Base-by-base conservation (phyloP, 164 flowering plant species). In the Berberis vulgaris region DNA sequence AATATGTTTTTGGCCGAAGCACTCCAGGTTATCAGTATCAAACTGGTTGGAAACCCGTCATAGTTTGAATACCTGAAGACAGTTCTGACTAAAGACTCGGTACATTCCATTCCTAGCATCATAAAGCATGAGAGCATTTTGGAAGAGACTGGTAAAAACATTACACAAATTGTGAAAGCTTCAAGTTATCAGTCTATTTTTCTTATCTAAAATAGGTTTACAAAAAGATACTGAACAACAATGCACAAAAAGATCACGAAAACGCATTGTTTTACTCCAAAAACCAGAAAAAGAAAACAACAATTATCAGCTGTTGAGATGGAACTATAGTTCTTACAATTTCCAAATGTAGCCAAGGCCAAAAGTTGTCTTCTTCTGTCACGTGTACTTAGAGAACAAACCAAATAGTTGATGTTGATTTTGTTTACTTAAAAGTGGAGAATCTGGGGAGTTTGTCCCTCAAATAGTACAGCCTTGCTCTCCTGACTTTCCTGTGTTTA, bases 371-470 rank as follows among this genome's bases (percentile, higher is more conserved):
- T 52, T 12, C 55, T 52, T 52, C 10, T 52, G 13, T 52, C 13
- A 3, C 8, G 13, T 0, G 55, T 1, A 7, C 13, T 52, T 52
- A 10, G 55, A 10, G 13, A 26, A 12, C 55, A 52, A 52, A 26
- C 26, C 26, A 1, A 6, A 10, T 52, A 40, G 10, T 40, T 1
- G 13, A 2, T 57, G 42, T 7, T 57, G n/a, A 40, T 57, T 6
- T 8, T 56, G 3, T 55, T 80, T 80, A 88, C 61, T 93, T 93
- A 86, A 93, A 90, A 65, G 95, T 87, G 41, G 96, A 90, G 70
- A 93, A 67, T 68, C 88, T 81, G 26, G 96, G 97, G 49, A 90
- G 94, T 80, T 91, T 94, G 81, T 94, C 93, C 74, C 97, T 79
- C 67, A 94, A 73, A 73, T 91, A 94, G 75, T 89, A 94, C 79